A percentile compares a stretch with the other conserved stretches of the same genome.
These are phyloP conservation scores for Trichomonas gallinae DNA, from an alignment of 208 protist species.

Conservation along the genomic window DNA sequence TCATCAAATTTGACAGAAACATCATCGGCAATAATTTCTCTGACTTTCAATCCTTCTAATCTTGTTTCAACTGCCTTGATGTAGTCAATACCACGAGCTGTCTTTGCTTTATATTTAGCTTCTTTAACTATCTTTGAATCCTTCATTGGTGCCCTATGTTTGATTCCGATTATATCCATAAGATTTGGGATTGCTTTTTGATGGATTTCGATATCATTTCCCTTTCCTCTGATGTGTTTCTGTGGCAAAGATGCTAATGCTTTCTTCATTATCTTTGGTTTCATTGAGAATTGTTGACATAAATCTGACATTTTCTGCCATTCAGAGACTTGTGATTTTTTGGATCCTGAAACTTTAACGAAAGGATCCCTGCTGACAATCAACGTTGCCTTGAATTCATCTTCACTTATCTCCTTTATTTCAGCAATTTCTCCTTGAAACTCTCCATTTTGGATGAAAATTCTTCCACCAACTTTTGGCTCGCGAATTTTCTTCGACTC, in stretches of 20 bases:
- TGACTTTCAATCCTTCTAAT: not conserved
- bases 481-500: not conserved
- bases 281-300: not conserved
- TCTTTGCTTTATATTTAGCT: not conserved
- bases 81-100: not conserved
- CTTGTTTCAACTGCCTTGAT: not conserved
- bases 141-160: not conserved
- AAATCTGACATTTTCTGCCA: not conserved
- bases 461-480: not conserved
- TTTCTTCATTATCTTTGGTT: not conserved
- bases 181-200: not conserved
- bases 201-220: not conserved
- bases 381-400: not conserved
- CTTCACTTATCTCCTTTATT: not conserved
- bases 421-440: not conserved
- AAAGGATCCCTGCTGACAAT: not conserved
- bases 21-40: not conserved
- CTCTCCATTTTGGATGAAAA: not conserved
- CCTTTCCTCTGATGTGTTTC: not conserved
- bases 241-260: not conserved
- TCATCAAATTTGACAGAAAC: not conserved
- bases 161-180: not conserved
- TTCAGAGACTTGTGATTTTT: not conserved
- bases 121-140: not conserved
- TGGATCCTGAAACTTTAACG: not conserved